Base-by-base conservation (phyloP, 768 basidiomycete species). In the Leccinum obscurum region DNA sequence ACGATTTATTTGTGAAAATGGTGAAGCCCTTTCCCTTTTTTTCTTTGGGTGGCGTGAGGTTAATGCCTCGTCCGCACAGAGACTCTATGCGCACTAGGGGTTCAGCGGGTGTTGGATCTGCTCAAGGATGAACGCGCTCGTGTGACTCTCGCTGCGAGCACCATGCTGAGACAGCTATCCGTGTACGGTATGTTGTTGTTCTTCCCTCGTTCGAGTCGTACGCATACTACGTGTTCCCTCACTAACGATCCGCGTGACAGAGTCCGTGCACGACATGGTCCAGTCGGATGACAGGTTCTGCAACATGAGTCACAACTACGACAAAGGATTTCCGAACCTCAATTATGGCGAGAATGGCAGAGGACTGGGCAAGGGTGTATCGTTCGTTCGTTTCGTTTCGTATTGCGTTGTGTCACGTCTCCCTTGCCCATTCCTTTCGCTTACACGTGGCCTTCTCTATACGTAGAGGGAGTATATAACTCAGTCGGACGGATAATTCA, bases 381-480 rank as follows among this genome's bases (percentile, higher is more conserved):
- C 0, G 7, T 14, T 32, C 8, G 4, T 39, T 1, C 17, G 1
- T 3, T 17, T 39, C 15, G 6, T 1, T 34, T 34, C 10, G 32
- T 34, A 37, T 37, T 2, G 6, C 37, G 2, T 37, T 1, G 8
- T 4, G 3, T n/a, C 17, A 1, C 7, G 17, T 41, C 39, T 41
- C 8, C 15, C 39, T 9, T 41, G 39, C 17, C 17, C 8, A 50
- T 15, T 34, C 13, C 2, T 17, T 34, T 32, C 4, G 10, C 17
- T n/a, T 11, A 30, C 13, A 26, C 13, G 7, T n/a, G 32, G 9
- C 24, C 46, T 20, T 20, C 14, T 41, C 39, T 41, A 59, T 37
- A 17, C n/a, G 13, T 54, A 71, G 70, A 57, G 2, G 70, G 69
- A 53, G 70, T 70, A 14, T 69, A 70, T 39, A 56, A 63, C 22